phyloP scores from a whole-genome alignment of 306 rosid genomes.

The Casuarina glauca region DNA sequence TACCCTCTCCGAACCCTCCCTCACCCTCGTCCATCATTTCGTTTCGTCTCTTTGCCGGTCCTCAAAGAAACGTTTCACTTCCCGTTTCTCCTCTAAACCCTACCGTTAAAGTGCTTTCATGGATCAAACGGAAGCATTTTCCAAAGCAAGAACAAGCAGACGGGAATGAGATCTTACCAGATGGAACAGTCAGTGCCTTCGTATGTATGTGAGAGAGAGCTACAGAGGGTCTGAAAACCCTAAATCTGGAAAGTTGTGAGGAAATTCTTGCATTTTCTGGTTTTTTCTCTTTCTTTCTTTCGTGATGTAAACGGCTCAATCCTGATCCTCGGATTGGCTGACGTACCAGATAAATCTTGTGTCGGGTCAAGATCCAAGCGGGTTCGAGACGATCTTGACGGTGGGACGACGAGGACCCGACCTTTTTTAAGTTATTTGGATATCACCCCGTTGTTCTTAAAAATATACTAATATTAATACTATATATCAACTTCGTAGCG shows the following conservation, averaged over 20 bases:
- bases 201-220: constrained; percentile 8
- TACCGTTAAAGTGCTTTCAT: background rate
- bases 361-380: no score
- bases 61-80: background rate
- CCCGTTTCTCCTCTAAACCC: background rate
- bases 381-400: no score
- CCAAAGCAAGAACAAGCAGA: background rate
- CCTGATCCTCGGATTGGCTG: background rate
- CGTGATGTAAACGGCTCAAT: background rate
- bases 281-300: background rate
- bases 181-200: background rate
- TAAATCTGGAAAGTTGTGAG: constrained; percentile 35
- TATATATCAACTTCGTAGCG: no score
- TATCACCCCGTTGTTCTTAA: no score
- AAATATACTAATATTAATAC: no score
- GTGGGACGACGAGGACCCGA: no score
- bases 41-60: background rate
- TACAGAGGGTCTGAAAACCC: constrained; percentile 34
- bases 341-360: background rate
- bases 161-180: constrained; percentile 27
- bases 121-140: background rate
- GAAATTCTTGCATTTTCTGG: background rate
- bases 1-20: constrained; percentile 61
- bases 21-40: constrained; percentile 69
- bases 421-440: no score